A percentile compares a stretch with the other conserved stretches of the same genome.
These are phyloP conservation scores for Kalanchoe fedtschenkoi DNA, from an alignment of 164 flowering plant species.

Conservation along the genomic window DNA sequence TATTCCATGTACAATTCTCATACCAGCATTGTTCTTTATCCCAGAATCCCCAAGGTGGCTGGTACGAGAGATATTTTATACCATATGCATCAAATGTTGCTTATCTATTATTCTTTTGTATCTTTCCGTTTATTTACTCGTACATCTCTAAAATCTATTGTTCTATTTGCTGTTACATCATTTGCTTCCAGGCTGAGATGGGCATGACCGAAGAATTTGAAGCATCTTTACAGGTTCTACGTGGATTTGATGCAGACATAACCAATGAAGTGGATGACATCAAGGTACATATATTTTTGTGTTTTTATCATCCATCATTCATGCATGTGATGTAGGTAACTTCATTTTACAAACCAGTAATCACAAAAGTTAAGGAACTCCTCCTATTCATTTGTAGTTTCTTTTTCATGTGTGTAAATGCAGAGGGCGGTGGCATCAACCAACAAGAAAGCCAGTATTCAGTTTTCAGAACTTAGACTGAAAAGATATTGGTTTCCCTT, in stretches of 20 bases:
- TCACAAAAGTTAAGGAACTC: background rate
- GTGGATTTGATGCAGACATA: conserved; percentile 39
- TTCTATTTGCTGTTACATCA: conserved; percentile 18
- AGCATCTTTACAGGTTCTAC: conserved; percentile 38
- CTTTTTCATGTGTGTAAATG: conserved; percentile 10
- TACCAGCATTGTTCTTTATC: conserved; percentile 2
- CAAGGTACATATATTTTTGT: conserved; percentile 18
- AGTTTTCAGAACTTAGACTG: conserved; percentile 60
- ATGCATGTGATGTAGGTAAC: background rate
- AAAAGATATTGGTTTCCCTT: conserved; percentile 82
- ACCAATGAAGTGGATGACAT: conserved; percentile 34
- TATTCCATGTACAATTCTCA: conserved; percentile 2
- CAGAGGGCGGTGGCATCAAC: conserved; percentile 70
- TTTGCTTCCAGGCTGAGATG: conserved; percentile 29
- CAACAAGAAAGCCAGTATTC: conserved; percentile 41
- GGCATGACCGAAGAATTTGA: conserved; percentile 41
- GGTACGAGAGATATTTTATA: background rate
- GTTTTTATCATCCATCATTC: too few relatives aligned
- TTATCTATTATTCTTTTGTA: background rate
- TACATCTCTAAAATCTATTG: background rate
- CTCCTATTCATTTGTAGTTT: background rate
- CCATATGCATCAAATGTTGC: conserved; percentile 9
- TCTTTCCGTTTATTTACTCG: background rate
- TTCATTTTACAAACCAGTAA: background rate
- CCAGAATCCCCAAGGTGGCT: conserved; percentile 5